Conservation (phyloP, 2,329 filamentous ascomycete genomes). For the Talaromyces sp. region DNA sequence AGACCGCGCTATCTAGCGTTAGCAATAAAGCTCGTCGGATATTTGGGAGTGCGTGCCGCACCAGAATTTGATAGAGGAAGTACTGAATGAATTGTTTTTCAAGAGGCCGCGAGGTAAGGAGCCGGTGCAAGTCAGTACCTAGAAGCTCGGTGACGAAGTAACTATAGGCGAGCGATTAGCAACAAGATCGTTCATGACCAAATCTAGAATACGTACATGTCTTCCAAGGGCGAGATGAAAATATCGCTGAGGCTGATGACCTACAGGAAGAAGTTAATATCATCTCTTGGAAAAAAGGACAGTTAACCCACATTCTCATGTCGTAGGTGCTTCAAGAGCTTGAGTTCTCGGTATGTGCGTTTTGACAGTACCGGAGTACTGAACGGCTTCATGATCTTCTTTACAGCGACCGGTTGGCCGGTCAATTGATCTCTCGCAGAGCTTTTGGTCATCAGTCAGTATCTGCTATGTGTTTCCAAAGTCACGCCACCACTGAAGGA, state of each 20-base stretch:
- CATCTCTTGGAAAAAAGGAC: neutral
- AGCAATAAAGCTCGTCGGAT: slow-evolving; percentile 15
- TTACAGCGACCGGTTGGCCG: slow-evolving; percentile 92
- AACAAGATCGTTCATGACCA: neutral
- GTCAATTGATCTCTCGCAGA: slow-evolving; percentile 98
- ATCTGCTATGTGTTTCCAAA: neutral
- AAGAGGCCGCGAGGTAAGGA: slow-evolving; percentile 89
- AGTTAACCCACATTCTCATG: slow-evolving; percentile 81
- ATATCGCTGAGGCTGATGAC: slow-evolving; percentile 98
- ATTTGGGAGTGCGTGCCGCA: slow-evolving; percentile 46
- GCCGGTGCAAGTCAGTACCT: slow-evolving; percentile 90
- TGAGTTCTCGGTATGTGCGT: slow-evolving; percentile 94
- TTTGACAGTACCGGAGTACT: slow-evolving; percentile 98
- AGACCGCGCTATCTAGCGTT: slow-evolving; percentile 68
- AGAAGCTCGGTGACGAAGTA: slow-evolving; percentile 98
- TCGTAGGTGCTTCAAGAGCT: slow-evolving; percentile 89
- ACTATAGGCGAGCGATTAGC: slow-evolving; percentile 45
- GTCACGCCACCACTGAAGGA: neutral
- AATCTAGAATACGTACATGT: slow-evolving; percentile 67
- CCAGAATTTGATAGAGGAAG: slow-evolving; percentile 98
- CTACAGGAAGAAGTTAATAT: slow-evolving; percentile 44
- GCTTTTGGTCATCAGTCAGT: slow-evolving; percentile 49
- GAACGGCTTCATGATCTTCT: slow-evolving; percentile 99
- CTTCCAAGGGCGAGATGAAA: slow-evolving; percentile 97
- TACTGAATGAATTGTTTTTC: slow-evolving; percentile 99